Evolutionary conservation across 768 basidiomycete species (phyloP).

Genomic region (Coprinopsis marcescibilis): DNA sequence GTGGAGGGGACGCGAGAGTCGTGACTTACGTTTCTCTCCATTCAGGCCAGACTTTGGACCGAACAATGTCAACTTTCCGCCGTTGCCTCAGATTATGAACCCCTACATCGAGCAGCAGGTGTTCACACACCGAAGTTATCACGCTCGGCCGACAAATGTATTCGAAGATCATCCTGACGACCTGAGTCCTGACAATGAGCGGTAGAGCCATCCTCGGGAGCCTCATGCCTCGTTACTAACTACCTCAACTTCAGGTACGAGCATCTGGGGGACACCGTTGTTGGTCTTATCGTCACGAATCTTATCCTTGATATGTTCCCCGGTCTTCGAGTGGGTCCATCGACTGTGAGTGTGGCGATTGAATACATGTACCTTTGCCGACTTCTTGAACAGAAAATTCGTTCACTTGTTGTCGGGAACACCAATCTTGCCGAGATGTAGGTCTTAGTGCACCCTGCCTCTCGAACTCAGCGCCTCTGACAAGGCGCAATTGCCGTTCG

Average conservation of each 20-base stretch:
- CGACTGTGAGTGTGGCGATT: conserved; percentile 46
- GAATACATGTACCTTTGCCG: conserved; percentile 6
- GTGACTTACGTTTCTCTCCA: not conserved
- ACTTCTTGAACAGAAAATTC: conserved; percentile 57
- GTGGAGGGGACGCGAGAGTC: too few species aligned
- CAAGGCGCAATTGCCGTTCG: conserved; percentile 7
- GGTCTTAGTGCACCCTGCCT: conserved; percentile 13
- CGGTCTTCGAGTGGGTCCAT: conserved; percentile 67
- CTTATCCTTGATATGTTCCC: conserved; percentile 63
- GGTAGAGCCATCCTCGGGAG: conserved; percentile 32
- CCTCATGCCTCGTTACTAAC: conserved; percentile 6
- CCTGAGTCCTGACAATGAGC: conserved; percentile 78
- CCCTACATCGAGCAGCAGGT: conserved; percentile 45
- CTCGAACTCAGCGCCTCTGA: not conserved
- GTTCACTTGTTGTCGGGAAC: conserved; percentile 71
- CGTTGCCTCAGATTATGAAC: conserved; percentile 51
- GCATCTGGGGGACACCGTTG: conserved; percentile 71
- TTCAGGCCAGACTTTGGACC: conserved; percentile 40
- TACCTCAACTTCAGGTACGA: conserved; percentile 45
- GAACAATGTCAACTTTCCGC: conserved; percentile 42
- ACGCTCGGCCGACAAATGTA: conserved; percentile 62
- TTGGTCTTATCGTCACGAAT: conserved; percentile 60
- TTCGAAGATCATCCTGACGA: conserved; percentile 73
- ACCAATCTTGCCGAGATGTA: conserved; percentile 67
- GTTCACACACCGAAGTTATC: conserved; percentile 73